Base-by-base conservation (phyloP, 441 rosid species). In the Aquilaria agallochum region DNA sequence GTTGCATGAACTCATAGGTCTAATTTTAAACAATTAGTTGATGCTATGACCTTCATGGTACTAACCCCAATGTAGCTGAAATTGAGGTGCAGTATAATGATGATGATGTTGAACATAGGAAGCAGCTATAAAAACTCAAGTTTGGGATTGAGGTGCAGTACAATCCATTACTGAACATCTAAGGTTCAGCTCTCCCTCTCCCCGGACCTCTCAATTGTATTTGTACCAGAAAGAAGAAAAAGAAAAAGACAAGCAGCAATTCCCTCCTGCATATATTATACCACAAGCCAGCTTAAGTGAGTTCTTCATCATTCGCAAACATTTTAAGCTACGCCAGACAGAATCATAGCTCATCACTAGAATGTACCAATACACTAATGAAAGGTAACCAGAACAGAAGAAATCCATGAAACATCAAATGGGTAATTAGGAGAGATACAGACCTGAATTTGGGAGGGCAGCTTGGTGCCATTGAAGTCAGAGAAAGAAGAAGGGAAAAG, bases 391-490 rank as follows among this genome's bases (percentile, higher is more conserved):
- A 36, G 5, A 51, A 47, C 30, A 52, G 40, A 55, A 3, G 30
- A 3, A 31, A 59, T 31, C 15, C 33, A 36, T n/a, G 50, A 66
- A 20, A 36, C 42, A 36, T 8, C 42, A 36, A n/a, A 46, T 1
- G 13, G 57, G 55, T 30, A 12, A 3, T 11, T 31, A 20, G 20
- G 11, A 33, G 63, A 56, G 56, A 11, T 2, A 64, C 68, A 31
- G 66, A 89, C 97, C 96, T 84, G 90, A 71, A 85, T 53, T 58
- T 80, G 84, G 51, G 76, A 56, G 62, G 74, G 83, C 73, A 90
- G 87, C 66, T 86, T 84, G 65, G 90, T 78, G 76, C 97, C 97
- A 82, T 76, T 89, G 75, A 89, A 94, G 72, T 94, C 90, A 64
- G 93, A 89, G 11, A 88, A 81, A 69, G 93, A 93, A 61, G 97